Evolutionary conservation across 2,329 filamentous ascomycete genomes (phyloP), one percentile per base, ranked within the genome.

Genomic region (Ophiostoma triangulosporum): DNA sequence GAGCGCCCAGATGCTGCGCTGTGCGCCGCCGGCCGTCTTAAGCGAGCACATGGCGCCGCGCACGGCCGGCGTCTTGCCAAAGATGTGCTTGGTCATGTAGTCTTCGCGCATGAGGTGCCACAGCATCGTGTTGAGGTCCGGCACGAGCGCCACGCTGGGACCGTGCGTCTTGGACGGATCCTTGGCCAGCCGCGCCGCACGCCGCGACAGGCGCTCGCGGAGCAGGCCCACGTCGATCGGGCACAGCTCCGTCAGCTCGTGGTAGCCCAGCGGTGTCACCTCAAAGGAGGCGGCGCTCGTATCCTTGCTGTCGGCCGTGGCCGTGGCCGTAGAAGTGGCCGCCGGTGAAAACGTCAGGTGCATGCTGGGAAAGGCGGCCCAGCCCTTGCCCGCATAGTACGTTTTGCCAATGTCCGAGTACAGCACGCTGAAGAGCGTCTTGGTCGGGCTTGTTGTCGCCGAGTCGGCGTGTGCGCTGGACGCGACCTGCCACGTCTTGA

Each of bases 41-140:
- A 83, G 78, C 6, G 69, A 69, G 43, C 83, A 79, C 1, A 88
- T 72, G 2, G 86, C 88, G 14, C 90, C 90, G 62, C 85, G 84
- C 53, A 86, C 70, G 1, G 70, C 63, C 0, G 86, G 83, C 0
- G 65, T 67, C 35, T 62, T 64, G 2, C 75, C 71, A 59, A 84
- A 77, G 6, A 90, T 71, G 57, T 80, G 75, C 53, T 75, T 73
- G 5, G 77, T 78, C 62, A 91, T 83, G 65, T 86, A 93, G 50
- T 89, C 81, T 67, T 95, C 88, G 49, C 91, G 80, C 55, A 82
- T 80, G 65, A 88, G 80, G 66, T 91, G 84, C 88, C 88, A 94
- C 56, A 75, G 69, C 59, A 89, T 75, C 6, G 81, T 80, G 54
- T 83, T 77, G 56, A 78, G 66, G 61, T 88, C 79, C 0, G 88